These are phyloP conservation scores for Ogataea ganodermae DNA, from an alignment of 805 yeast species.

Conservation along the genomic window DNA sequence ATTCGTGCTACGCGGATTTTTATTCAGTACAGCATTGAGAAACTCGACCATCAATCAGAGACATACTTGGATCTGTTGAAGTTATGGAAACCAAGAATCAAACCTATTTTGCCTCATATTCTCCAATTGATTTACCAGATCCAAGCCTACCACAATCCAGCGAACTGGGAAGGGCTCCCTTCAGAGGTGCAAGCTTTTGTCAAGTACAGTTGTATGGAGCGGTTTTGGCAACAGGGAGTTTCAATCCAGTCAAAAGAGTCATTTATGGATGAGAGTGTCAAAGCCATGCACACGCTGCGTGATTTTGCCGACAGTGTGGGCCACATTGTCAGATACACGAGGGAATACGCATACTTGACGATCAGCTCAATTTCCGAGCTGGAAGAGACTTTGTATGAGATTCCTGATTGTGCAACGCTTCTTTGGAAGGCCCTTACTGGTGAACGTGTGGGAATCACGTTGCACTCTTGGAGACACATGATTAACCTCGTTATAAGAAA, in stretches of 20 bases:
- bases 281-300: conserved; percentile 88
- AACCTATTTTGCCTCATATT: conserved; percentile 89
- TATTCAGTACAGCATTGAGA: conserved; percentile 93
- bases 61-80: conserved; percentile 70
- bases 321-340: conserved; percentile 89
- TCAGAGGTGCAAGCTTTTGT: conserved; percentile 90
- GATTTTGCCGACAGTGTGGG: conserved; percentile 99
- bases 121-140: conserved; percentile 85
- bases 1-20: conserved; percentile 93
- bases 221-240: conserved; percentile 99
- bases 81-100: conserved; percentile 91
- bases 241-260: conserved; percentile 92
- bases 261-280: conserved; percentile 89
- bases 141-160: conserved; percentile 92
- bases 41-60: conserved; percentile 73
- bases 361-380: conserved; percentile 86
- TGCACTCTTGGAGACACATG: conserved; percentile 98
- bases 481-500: conserved; percentile 85
- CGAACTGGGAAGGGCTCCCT: conserved; percentile 86
- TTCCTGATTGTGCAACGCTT: conserved; percentile 75
- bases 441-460: conserved; percentile 79
- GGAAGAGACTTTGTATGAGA: conserved; percentile 84
- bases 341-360: conserved; percentile 92
- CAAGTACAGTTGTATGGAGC: conserved; percentile 82
- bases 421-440: conserved; percentile 89